phyloP scores from a whole-genome alignment of 2,329 filamentous ascomycete species.

The Emericellopsis cladophorae region DNA sequence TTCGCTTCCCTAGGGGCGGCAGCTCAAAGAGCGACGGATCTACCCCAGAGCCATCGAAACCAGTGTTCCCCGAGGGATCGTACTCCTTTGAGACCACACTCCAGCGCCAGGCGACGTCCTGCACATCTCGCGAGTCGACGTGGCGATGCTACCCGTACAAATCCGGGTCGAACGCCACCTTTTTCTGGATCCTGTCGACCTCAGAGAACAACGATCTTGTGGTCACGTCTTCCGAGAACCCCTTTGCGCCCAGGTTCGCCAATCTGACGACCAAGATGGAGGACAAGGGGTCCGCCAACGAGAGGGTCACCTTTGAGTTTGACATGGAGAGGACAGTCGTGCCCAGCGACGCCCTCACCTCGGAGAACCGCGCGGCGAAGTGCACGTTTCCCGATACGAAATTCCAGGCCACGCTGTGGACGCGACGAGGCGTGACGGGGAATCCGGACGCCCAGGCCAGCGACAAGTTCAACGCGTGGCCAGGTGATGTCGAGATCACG shows the following conservation, averaged over 20 bases:
- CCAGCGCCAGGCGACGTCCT: constrained; percentile 35
- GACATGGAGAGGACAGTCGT: constrained; percentile 37
- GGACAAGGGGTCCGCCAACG: constrained; percentile 30
- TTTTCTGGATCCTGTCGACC: constrained; percentile 47
- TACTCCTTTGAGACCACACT: constrained; percentile 49
- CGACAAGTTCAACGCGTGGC: constrained; percentile 32
- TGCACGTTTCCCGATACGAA: constrained; percentile 47
- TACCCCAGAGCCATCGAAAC: neutral
- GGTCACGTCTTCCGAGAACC: constrained; percentile 31
- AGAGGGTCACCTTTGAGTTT: constrained; percentile 47
- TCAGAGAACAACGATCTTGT: constrained; percentile 13
- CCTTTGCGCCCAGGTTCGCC: constrained; percentile 42
- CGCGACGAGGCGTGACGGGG: constrained; percentile 18
- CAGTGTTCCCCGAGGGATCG: constrained; percentile 47
- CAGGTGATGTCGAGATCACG: constrained; percentile 42
- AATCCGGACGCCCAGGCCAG: constrained; percentile 1
- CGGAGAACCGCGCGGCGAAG: constrained; percentile 28
- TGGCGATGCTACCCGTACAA: constrained; percentile 51
- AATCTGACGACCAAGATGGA: constrained; percentile 35
- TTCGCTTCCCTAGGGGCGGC: neutral
- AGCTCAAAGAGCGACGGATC: constrained; percentile 2
- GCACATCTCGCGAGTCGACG: constrained; percentile 42
- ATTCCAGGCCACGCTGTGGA: constrained; percentile 48
- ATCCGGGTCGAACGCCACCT: constrained; percentile 30
- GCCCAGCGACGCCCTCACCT: constrained; percentile 28